These are phyloP conservation scores for Cynara cardunculus DNA, from an alignment of 129 eudicot species.

Conservation along the genomic window DNA sequence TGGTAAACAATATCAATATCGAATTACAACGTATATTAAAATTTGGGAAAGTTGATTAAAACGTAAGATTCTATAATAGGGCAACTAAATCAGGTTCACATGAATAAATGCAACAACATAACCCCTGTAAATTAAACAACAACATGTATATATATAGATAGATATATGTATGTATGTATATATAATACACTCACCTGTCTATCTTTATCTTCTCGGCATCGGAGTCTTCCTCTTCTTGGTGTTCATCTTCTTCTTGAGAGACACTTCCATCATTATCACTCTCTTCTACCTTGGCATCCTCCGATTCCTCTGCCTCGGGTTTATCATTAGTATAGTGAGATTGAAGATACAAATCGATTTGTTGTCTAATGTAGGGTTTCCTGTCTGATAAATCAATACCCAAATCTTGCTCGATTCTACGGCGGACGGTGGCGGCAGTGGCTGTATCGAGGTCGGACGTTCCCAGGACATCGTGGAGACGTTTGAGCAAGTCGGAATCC, in stretches of 20 bases:
- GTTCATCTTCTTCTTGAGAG: constrained; percentile 16
- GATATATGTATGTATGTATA: too few relatives aligned
- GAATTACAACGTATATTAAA: neutral
- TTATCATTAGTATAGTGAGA: constrained; percentile 5
- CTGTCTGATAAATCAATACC: constrained; percentile 48
- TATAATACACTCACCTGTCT: constrained; percentile 15
- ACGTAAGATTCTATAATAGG: neutral
- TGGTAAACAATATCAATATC: neutral
- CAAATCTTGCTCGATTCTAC: constrained; percentile 46
- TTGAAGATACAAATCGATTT: constrained; percentile 39
- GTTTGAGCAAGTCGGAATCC: constrained; percentile 44
- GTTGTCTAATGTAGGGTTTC: constrained; percentile 43
- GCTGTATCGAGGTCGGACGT: constrained; percentile 60
- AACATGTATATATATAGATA: neutral
- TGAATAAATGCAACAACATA: neutral
- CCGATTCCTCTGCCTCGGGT: constrained; percentile 14
- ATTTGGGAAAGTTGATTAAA: neutral
- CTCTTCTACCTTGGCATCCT: constrained; percentile 24
- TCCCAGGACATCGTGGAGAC: constrained; percentile 46
- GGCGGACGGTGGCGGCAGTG: constrained; percentile 57
- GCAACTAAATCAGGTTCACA: neutral
- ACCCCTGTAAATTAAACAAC: constrained; percentile 1
- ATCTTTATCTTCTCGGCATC: constrained; percentile 23
- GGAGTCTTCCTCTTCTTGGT: constrained; percentile 15
- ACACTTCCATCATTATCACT: constrained; percentile 3